These are phyloP conservation scores for Blastobotrys ciferrii DNA, from an alignment of 1,139 yeast genomes.

Conservation along the genomic window DNA sequence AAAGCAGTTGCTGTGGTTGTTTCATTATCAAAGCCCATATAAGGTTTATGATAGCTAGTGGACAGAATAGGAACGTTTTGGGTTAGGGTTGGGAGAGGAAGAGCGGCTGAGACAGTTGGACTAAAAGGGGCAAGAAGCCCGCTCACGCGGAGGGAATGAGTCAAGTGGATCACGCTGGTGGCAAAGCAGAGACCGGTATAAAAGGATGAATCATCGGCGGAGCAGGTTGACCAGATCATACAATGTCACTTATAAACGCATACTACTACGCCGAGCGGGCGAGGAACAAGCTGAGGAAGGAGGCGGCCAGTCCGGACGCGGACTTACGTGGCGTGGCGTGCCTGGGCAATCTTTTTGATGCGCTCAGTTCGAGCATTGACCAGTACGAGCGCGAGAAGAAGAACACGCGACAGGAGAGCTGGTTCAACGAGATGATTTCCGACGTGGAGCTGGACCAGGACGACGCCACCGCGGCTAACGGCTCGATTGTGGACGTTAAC, in stretches of 20 bases:
- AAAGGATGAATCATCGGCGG: not conserved
- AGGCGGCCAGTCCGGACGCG: slow-evolving; percentile 8
- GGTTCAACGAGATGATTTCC: slow-evolving; percentile 8
- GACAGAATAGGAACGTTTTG: no score
- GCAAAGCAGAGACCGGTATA: not conserved
- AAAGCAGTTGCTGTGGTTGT: no score
- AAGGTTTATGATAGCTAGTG: no score
- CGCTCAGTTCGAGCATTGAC: slow-evolving; percentile 6
- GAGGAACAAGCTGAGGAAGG: slow-evolving; percentile 7
- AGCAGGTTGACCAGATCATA: not conserved
- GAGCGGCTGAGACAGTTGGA: not conserved
- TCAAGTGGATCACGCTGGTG: not conserved
- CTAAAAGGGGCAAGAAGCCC: not conserved
- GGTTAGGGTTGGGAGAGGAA: no score
- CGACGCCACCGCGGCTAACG: not conserved
- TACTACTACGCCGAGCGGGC: slow-evolving; percentile 11
- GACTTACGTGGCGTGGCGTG: slow-evolving; percentile 10
- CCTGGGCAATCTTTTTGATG: slow-evolving; percentile 9
- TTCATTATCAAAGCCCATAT: no score
- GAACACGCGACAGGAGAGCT: slow-evolving; percentile 7
- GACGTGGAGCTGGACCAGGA: slow-evolving; percentile 8
- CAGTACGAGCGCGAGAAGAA: slow-evolving; percentile 7
- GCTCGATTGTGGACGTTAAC: not conserved
- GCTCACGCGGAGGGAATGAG: not conserved
- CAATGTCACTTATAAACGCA: slow-evolving; percentile 1